phyloP scores from a whole-genome alignment of 257 asterid species.

The Lithospermum erythrorhizon region DNA sequence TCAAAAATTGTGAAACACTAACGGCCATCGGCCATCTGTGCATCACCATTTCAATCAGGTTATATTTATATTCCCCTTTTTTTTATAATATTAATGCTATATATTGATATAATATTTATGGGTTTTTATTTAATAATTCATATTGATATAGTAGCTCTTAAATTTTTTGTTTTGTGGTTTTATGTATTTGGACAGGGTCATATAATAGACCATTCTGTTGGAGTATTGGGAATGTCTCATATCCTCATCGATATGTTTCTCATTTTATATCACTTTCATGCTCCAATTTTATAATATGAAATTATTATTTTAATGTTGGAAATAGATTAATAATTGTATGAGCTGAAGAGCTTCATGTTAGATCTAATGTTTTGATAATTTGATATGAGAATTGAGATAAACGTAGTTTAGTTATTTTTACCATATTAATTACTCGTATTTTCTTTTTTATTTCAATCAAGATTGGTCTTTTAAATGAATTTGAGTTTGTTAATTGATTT shows the following conservation, averaged over 20 bases:
- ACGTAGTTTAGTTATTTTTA: not conserved
- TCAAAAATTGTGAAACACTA: too few relatives aligned
- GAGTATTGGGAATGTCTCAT: constrained; percentile 61
- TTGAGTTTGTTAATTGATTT: too few relatives aligned
- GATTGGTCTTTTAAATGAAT: not conserved
- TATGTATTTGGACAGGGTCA: not conserved
- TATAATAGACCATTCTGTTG: constrained; percentile 13
- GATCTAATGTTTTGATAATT: not conserved
- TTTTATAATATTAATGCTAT: too few relatives aligned
- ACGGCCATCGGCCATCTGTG: too few relatives aligned
- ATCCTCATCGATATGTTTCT: constrained; percentile 60
- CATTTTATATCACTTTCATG: constrained; percentile 15
- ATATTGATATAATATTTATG: too few relatives aligned
- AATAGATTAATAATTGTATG: not conserved
- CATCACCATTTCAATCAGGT: not conserved
- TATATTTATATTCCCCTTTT: not conserved
- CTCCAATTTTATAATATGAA: not conserved
- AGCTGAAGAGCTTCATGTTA: not conserved
- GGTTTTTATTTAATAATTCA: not conserved
- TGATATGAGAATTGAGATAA: too few relatives aligned
- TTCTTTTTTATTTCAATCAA: not conserved
- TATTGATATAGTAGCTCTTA: not conserved
- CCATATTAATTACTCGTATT: not conserved
- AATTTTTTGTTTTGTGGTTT: not conserved
- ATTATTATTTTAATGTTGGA: not conserved